These are phyloP conservation scores for Croton laevigatus DNA, from an alignment of 441 rosid genomes.

Conservation along the genomic window DNA sequence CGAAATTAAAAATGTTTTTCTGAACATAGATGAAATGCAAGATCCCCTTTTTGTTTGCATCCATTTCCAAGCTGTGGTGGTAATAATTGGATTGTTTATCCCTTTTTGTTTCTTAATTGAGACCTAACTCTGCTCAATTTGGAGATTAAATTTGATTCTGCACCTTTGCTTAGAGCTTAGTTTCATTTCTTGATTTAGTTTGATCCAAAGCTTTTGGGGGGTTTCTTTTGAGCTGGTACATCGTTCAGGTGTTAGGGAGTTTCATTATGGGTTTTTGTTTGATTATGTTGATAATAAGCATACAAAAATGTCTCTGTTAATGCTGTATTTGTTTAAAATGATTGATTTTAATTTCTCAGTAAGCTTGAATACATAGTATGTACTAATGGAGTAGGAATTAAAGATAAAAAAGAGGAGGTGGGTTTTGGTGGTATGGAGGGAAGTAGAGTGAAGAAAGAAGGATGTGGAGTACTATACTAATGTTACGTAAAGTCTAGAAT, in stretches of 20 bases:
- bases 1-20: background rate
- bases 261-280: background rate
- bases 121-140: background rate
- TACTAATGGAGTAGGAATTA: background rate
- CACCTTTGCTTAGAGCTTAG: background rate
- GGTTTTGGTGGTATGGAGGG: background rate
- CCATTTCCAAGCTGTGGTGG: background rate
- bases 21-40: background rate
- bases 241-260: background rate
- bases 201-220: background rate
- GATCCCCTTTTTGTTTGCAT: background rate
- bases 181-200: background rate
- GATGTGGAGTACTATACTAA: background rate
- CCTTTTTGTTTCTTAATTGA: background rate
- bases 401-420: background rate
- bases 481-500: too few relatives aligned
- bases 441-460: background rate
- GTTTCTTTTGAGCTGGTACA: background rate
- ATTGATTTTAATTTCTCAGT: background rate
- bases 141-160: conserved; percentile 2
- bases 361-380: too few relatives aligned
- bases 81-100: conserved; percentile 16
- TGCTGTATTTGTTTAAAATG: background rate
- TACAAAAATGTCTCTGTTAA: background rate
- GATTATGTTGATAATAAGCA: background rate